Conservation (phyloP, 768 basidiomycete species). For the Xerocomellus intermedius region DNA sequence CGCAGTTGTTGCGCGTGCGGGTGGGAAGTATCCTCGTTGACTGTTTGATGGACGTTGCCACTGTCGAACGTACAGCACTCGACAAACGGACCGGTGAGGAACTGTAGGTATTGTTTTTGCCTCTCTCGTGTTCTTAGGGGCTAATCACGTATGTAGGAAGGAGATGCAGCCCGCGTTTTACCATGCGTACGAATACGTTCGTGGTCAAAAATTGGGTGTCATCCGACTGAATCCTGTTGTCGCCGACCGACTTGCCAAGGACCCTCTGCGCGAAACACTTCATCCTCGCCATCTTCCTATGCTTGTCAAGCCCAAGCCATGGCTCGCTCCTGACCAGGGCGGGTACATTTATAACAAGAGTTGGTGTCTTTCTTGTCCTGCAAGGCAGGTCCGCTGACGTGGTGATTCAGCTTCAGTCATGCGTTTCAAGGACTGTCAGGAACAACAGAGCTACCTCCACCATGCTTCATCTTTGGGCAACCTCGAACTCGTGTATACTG, state of each 20-base stretch:
- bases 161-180: slow-evolving; percentile 90
- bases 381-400: background rate
- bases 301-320: slow-evolving; percentile 88
- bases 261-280: slow-evolving; percentile 64
- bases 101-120: slow-evolving; percentile 45
- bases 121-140: background rate
- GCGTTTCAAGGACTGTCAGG: slow-evolving; percentile 89
- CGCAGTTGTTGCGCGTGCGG: slow-evolving; percentile 68
- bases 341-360: slow-evolving; percentile 81
- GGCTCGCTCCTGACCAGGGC: slow-evolving; percentile 74
- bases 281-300: slow-evolving; percentile 96
- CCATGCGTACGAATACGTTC: slow-evolving; percentile 89
- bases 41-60: slow-evolving; percentile 80
- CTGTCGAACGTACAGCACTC: slow-evolving; percentile 58
- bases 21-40: slow-evolving; percentile 84
- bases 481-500: slow-evolving; percentile 82
- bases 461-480: slow-evolving; percentile 72
- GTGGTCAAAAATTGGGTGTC: slow-evolving; percentile 92
- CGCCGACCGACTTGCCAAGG: slow-evolving; percentile 71
- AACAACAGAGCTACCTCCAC: slow-evolving; percentile 77
- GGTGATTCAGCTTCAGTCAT: slow-evolving; percentile 59
- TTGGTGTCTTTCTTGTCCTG: slow-evolving; percentile 34
- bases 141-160: slow-evolving; percentile 39
- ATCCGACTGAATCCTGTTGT: slow-evolving; percentile 84
- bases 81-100: slow-evolving; percentile 58